Base-by-base conservation (phyloP, 2,329 filamentous ascomycete genomes). In the Fusarium sp. region DNA sequence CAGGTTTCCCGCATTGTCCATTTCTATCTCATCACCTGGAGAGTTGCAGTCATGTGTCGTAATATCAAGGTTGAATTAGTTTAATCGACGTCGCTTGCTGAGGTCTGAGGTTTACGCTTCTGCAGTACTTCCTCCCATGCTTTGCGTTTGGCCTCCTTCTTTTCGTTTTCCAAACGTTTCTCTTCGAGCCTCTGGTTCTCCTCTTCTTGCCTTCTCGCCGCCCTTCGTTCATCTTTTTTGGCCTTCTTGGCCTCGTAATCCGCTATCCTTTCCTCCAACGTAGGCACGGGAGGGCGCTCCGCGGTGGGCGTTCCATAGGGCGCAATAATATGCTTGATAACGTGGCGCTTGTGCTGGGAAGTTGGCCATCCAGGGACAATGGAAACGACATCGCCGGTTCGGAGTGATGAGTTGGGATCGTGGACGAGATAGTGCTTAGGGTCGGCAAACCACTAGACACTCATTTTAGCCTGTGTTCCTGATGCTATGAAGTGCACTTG, bases 291-390 rank as follows among this genome's bases (percentile, higher is more conserved):
- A 10, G 92, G 90, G 11, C 93, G 86, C 61, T 88, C 85, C 33
- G 90, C 85, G 59, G 93, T 88, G 5, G 90, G 86, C 4, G 84
- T 83, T 23, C 92, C 92, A 56, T 84, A 84, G 5, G 92, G 93
- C 7, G 93, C 91, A 69, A 95, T 88, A 74, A 96, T 94, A 69
- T 88, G 85, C 72, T 91, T 90, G 33, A 96, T 90, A 39, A 95
- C 90, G 77, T 95, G 92, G 31, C 89, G 88, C 76, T 95, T 93
- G 70, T 86, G 83, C 70, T 89, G 89, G 44, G 89, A 90, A 11
- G 88, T 89, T 58, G 89, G 88, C 87, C 87, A 91, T 63, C 90
- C 91, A 10, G 90, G 86, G 12, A 86, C 85, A 75, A 95, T 93
- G 70, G 90, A 87, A 33, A 96, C 89, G 7, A 95, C 89, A 80